A percentile compares a stretch with the other conserved stretches of the same genome.
Conservation (phyloP, 2,329 filamentous ascomycete genomes). For the Neocatenulostroma microsporum region DNA sequence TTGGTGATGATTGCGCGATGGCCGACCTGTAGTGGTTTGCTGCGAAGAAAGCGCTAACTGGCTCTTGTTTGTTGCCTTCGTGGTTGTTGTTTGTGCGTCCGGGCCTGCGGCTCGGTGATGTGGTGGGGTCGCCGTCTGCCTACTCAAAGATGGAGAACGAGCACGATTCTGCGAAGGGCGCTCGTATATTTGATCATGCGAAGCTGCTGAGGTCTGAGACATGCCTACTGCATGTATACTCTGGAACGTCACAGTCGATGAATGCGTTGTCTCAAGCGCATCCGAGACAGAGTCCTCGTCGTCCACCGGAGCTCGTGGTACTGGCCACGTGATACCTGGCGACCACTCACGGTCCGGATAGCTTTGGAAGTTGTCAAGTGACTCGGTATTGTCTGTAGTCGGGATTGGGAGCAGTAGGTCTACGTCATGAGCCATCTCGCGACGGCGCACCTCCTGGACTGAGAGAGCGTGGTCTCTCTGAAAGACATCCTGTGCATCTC, state of each 20-base stretch:
- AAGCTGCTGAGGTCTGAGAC: neutral
- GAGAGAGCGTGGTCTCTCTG: slow-evolving; percentile 12
- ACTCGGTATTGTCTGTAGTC: slow-evolving; percentile 22
- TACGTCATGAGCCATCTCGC: slow-evolving; percentile 17
- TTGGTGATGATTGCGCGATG: neutral
- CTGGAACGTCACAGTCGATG: neutral
- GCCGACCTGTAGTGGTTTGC: neutral
- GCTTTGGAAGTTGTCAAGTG: slow-evolving; percentile 17
- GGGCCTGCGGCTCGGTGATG: neutral
- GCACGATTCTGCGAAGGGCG: too few relatives aligned
- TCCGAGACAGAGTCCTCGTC: neutral
- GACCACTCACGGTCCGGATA: slow-evolving; percentile 15
- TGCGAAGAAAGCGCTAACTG: too few relatives aligned
- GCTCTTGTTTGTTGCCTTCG: slow-evolving; percentile 3
- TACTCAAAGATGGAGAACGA: too few relatives aligned
- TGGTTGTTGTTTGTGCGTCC: neutral
- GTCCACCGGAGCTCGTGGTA: neutral
- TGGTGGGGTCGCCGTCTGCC: too few relatives aligned
- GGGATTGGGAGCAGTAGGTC: slow-evolving; percentile 21
- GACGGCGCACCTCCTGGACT: slow-evolving; percentile 18
- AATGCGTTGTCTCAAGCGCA: too few relatives aligned
- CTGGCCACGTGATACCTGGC: neutral
- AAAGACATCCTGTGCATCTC: slow-evolving; percentile 19
- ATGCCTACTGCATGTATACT: neutral
- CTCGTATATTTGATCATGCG: neutral